A percentile compares a stretch with the other conserved stretches of the same genome.
Evolutionary conservation across 108 stramenopile species (phyloP).

Genomic region (Chaetoceros tenuissimus): DNA sequence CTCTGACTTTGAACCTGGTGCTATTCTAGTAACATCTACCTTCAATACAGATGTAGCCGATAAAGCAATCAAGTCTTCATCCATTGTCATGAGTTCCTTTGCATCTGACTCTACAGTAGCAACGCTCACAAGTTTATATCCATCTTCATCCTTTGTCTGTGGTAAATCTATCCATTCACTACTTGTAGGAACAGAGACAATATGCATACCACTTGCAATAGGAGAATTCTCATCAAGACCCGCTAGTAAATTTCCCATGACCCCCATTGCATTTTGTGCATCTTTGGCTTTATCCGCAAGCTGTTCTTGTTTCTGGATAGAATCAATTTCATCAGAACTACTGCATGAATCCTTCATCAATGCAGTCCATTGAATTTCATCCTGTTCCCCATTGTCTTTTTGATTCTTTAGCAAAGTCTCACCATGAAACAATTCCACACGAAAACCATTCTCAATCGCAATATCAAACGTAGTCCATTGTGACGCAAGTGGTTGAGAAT

Average conservation of each 20-base stretch:
- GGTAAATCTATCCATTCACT: conserved; percentile 94
- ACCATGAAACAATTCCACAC: conserved; percentile 21
- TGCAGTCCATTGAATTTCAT: neutral
- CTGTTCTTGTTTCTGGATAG: neutral
- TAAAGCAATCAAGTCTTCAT: conserved; percentile 24
- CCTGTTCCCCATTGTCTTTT: neutral
- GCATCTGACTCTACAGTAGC: conserved; percentile 36
- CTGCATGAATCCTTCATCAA: too few species aligned
- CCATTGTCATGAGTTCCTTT: conserved; percentile 22
- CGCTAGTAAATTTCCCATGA: conserved; percentile 22
- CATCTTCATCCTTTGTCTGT: conserved; percentile 95
- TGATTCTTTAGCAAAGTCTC: conserved; percentile 3
- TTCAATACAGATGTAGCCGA: conserved; percentile 27
- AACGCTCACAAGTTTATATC: conserved; percentile 62
- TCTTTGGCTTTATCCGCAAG: neutral
- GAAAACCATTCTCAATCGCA: conserved; percentile 34
- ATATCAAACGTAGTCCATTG: conserved; percentile 34
- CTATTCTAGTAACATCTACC: conserved; percentile 19
- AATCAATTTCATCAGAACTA: neutral
- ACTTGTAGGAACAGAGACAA: conserved; percentile 33
- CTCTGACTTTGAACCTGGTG: conserved; percentile 14
- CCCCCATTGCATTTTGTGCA: conserved; percentile 12
- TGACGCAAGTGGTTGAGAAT: conserved; percentile 31
- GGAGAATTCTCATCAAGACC: conserved; percentile 23
- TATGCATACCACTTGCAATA: conserved; percentile 28